Base-by-base conservation (phyloP, 1,284 basidiomycete species). In the Psilocybe mexicana region DNA sequence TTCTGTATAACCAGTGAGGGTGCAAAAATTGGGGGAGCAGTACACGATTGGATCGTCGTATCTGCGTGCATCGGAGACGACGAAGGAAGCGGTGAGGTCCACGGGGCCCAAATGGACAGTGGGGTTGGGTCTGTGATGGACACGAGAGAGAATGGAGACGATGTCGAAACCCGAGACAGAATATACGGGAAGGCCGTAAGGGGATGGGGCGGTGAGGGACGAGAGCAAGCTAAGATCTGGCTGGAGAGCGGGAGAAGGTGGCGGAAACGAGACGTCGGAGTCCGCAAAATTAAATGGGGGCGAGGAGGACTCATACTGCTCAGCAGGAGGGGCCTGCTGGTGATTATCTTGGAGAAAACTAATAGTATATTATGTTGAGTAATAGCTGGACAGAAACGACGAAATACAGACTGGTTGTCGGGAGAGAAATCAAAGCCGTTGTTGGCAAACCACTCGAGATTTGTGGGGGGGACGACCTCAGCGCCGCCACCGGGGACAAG, bases 41-140 rank as follows among this genome's bases (percentile, higher is more conserved):
- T 96, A 97, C 8, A 97, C 87, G 67, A 98, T 88, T 1, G 95
- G 94, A 49, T 79, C 79, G 68, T 98, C 94, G 64, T 85, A 85
- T 50, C 89, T 78, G 11, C 90, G 84, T 18, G 88, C 82, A 70
- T 98, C 95, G 55, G 90, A 88, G 51, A 98, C 90, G 62, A 92
- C 82, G 71, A 98, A 98, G 7, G 92, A 86, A 69, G 93, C 95
- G 2, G 92, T 90, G 58, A 95, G 78, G 72, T 98, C 96, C 38
- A 98, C 92, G 0, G 96, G 93, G 7, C 96, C 96, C 18, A 98
- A 83, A 5, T 81, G 74, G 48, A 97, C 84, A 59, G 81, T 85
- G 0, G 93, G 93, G 64, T 90, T 83, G 0, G 87, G 86, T 1
- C 95, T 83, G 14, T 79, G 83, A 2, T 83, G 87, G 12, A 98